phyloP scores from a whole-genome alignment of 441 rosid genomes.

The Pelargonium citronellum region DNA sequence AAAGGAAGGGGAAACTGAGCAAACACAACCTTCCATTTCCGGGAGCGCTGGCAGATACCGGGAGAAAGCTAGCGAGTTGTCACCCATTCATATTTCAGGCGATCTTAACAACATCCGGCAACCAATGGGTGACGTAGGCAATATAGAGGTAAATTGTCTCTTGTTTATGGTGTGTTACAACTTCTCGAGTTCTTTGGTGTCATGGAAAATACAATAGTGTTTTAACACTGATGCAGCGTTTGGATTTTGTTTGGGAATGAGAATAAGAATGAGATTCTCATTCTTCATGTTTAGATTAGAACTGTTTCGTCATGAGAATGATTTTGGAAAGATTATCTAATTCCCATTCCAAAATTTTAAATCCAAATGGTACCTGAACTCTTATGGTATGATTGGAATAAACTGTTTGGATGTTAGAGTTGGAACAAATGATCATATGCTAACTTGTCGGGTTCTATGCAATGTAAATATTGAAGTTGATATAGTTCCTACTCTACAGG shows the following conservation, averaged over 20 bases:
- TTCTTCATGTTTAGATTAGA: too few relatives aligned
- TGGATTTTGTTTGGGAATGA: too few relatives aligned
- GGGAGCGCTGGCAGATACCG: constrained; percentile 52
- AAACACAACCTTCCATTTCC: constrained; percentile 38
- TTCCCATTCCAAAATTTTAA: too few relatives aligned
- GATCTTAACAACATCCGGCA: constrained; percentile 39
- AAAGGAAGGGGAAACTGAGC: constrained; percentile 58
- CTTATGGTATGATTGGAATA: neutral
- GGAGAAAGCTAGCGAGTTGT: constrained; percentile 45
- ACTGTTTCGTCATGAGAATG: too few relatives aligned
- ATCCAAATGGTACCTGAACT: neutral
- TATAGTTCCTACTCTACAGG: constrained; percentile 19
- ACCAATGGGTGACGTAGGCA: constrained; percentile 61
- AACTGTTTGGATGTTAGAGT: neutral
- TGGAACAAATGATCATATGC: constrained; percentile 3
- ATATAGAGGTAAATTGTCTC: constrained; percentile 53
- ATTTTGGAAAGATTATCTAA: too few relatives aligned
- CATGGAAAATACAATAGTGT: too few relatives aligned
- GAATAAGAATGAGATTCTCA: neutral
- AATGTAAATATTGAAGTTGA: constrained; percentile 11
- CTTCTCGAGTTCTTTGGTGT: neutral
- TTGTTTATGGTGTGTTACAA: neutral
- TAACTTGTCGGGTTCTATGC: neutral
- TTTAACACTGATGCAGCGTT: too few relatives aligned
- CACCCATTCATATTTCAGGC: constrained; percentile 32